Conservation (phyloP, 768 basidiomycete genomes). For the Rhodotorula taiwanensis region DNA sequence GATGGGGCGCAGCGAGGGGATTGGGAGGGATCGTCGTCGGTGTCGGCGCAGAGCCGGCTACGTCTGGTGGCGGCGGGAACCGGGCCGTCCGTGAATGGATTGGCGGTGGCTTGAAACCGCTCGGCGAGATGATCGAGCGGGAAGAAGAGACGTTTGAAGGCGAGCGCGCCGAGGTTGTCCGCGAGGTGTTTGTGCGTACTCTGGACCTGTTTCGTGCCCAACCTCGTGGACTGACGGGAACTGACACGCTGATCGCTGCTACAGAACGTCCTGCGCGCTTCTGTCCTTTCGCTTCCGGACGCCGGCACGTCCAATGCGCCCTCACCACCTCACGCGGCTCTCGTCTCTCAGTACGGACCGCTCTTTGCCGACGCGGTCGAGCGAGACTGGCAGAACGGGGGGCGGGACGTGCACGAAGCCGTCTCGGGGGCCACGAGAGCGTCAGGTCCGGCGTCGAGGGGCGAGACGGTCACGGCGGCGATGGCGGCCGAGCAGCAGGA, state of each 20-base stretch:
- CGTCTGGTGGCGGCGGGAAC: conserved; percentile 33
- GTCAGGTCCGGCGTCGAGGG: not conserved
- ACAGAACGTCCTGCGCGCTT: conserved; percentile 23
- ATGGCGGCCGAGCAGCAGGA: not conserved
- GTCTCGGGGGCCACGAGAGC: not conserved
- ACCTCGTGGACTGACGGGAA: no score
- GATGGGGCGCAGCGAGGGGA: conserved; percentile 84
- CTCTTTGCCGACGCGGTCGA: conserved; percentile 16
- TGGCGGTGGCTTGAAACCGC: conserved; percentile 39
- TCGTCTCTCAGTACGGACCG: conserved; percentile 21
- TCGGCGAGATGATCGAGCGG: conserved; percentile 42
- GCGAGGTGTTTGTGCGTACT: conserved; percentile 38
- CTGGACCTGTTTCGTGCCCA: not conserved
- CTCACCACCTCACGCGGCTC: not conserved
- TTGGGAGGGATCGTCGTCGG: conserved; percentile 44
- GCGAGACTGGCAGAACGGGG: conserved; percentile 19
- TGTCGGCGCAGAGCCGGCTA: conserved; percentile 34
- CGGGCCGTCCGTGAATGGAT: conserved; percentile 27
- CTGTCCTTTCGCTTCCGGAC: not conserved
- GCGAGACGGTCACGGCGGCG: not conserved
- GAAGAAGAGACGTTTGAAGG: conserved; percentile 34
- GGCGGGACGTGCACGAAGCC: conserved; percentile 15
- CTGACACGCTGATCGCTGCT: accelerated
- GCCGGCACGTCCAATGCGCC: not conserved
- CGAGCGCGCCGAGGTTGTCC: conserved; percentile 32